Base-by-base conservation (phyloP, 2,329 filamentous ascomycete genomes). In the Monilinia polystroma region DNA sequence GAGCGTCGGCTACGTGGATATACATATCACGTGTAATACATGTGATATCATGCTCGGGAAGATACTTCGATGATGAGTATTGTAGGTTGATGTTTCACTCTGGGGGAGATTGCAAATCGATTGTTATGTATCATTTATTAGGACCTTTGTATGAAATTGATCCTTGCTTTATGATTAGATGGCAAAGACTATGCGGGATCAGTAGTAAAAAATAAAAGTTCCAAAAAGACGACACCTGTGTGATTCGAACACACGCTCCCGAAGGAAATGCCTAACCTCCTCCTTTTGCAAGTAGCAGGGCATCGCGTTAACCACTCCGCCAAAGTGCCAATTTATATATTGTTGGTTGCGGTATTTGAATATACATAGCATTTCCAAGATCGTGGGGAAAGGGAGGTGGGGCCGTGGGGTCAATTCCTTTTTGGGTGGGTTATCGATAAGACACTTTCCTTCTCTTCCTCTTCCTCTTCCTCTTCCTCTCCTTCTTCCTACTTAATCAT, bases 181-280 rank as follows among this genome's bases (percentile, higher is more conserved):
- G 16, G 41, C 41, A 43, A 43, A 43, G 4, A 43, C 1, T 18
- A 43, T 43, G 26, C 20, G 2, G 3, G n/a, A 11, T n/a, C 3
- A 23, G 6, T 8, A 47, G 45, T 20, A 8, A n/a, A 47, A 47
- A 20, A 47, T 5, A 23, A 23, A 23, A 23, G 7, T 47, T 2
- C 1, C 0, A 12, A 51, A 51, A 51, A 6, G 7, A 11, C 62
- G 77, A 77, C 62, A 76, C 77, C 77, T 79, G 75, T 74, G 76
- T 76, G 77, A 79, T 78, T 78, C 77, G 77, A 79, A 79, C 77
- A 76, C 76, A 75, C 75, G 77, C 77, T 76, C 77, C 76, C 77
- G 77, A 79, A 75, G 76, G 76, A 75, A 78, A 75, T 75, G 75
- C 72, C 75, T 77, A 8, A 10, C 47, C n/a, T 11, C 3, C 20